Evolutionary conservation across 2,329 filamentous ascomycete genomes (phyloP).

Genomic region (Arthrobotrys iridis): DNA sequence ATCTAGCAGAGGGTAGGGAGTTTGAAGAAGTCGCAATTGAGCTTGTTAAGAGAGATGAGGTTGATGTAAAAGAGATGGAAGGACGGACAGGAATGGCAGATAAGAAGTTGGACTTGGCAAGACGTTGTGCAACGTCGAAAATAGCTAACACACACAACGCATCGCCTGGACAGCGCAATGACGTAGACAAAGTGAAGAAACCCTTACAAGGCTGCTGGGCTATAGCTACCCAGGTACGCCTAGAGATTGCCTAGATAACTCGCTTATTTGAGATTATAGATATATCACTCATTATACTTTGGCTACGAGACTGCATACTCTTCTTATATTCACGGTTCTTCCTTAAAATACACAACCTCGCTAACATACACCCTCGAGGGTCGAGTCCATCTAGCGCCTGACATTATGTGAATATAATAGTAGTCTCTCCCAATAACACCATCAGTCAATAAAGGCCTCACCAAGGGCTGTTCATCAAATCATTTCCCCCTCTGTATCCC

Average conservation of each 20-base stretch:
- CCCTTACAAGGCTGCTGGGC: too few relatives aligned
- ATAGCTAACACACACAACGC: conserved; percentile 18
- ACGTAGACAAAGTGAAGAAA: too few relatives aligned
- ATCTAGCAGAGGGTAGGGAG: neutral
- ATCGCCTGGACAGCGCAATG: neutral
- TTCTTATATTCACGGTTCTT: too few relatives aligned
- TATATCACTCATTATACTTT: neutral
- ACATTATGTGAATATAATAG: too few relatives aligned
- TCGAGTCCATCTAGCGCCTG: too few relatives aligned
- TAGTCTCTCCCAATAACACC: too few relatives aligned
- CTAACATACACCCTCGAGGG: too few relatives aligned
- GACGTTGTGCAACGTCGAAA: conserved; percentile 23
- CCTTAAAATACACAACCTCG: too few relatives aligned
- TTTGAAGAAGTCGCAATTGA: conserved; percentile 3
- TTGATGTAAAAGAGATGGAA: conserved; percentile 10
- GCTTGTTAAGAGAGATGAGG: conserved; percentile 2
- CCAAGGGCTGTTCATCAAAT: conserved; percentile 7
- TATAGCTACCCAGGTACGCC: too few relatives aligned
- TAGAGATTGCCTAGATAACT: too few relatives aligned
- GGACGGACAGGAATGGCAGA: conserved; percentile 19
- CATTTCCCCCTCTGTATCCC: conserved; percentile 65
- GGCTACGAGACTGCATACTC: too few relatives aligned
- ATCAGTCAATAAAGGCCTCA: too few relatives aligned
- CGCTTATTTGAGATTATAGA: neutral
- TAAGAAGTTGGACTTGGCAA: conserved; percentile 7